phyloP scores from a whole-genome alignment of 2,329 filamentous ascomycete genomes.

The Exophiala aquamarina region DNA sequence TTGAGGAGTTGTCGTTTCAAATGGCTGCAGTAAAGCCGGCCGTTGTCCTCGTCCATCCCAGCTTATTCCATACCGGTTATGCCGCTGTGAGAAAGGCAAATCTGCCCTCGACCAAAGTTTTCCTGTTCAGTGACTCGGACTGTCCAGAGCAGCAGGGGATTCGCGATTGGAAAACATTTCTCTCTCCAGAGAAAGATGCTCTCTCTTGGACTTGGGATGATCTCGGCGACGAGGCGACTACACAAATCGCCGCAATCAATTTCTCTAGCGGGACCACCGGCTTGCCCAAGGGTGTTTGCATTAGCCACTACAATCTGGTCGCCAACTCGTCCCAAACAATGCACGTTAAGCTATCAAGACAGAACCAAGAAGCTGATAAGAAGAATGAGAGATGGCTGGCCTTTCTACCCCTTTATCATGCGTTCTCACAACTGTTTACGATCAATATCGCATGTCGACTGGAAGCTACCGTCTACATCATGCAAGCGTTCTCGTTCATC shows the following conservation, averaged over 20 bases:
- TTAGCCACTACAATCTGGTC: conserved; percentile 51
- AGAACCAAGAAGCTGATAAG: too few species aligned
- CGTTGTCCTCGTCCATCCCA: conserved; percentile 50
- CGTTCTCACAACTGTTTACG: conserved; percentile 48
- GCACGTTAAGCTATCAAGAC: conserved; percentile 36
- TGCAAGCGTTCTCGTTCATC: conserved; percentile 58
- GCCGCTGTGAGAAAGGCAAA: conserved; percentile 28
- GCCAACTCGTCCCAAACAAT: conserved; percentile 45
- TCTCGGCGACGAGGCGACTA: conserved; percentile 29
- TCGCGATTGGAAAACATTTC: conserved; percentile 27
- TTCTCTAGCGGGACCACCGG: conserved; percentile 54
- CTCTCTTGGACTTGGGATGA: conserved; percentile 39
- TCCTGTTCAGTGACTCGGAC: conserved; percentile 20
- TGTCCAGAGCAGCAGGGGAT: conserved; percentile 36
- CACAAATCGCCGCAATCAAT: conserved; percentile 50
- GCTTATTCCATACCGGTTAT: conserved; percentile 43
- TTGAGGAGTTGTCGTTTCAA: conserved; percentile 52
- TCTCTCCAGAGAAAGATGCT: conserved; percentile 45
- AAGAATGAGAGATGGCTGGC: conserved; percentile 39
- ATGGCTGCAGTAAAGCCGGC: conserved; percentile 51
- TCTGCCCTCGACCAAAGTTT: conserved; percentile 12
- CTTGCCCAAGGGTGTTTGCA: conserved; percentile 51
- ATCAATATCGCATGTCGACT: conserved; percentile 60
- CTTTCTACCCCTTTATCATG: conserved; percentile 48
- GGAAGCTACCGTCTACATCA: conserved; percentile 63